Evolutionary conservation across 306 rosid species (phyloP), one percentile per base, ranked within the genome.

Genomic region (Citrullus mucosospermus): DNA sequence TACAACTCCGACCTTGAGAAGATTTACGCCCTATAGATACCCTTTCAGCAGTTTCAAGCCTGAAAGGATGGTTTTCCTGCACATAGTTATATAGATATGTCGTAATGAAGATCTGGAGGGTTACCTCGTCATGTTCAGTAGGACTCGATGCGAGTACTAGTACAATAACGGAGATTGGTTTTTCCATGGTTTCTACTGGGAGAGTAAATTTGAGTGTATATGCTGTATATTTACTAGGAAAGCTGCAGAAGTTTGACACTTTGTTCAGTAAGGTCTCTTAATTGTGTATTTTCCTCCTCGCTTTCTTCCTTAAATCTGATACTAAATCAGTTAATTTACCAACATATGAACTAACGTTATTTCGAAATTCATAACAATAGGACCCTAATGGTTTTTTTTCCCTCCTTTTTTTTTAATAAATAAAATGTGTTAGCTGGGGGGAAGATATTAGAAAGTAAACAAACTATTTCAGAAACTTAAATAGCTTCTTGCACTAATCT

Each of bases 1-100:
- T 88, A 88, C 59, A 84, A 92, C 82, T 94, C 99, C 11, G 97
- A 95, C 67, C 75, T 85, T 20, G 99, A 95, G 75, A 95, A 82
- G 84, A 92, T 95, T 34, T 91, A 84, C 79, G 99, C 99, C 28
- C 38, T 95, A 72, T 94, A 82, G 87, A 63, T 61, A 60, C 6
- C 58, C 43, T 62, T 30, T 60, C 55, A 44, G 76, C 76, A 71
- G 20, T 71, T 73, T 51, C 14, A 44, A 73, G 61, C 39, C 46
- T 51, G 77, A 46, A 72, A 73, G 28, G 61, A 30, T 30, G 44
- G 77, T 51, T 51, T 71, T 46, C 56, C 61, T 73, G 77, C 77
- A 73, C 51, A 76, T 76, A 75, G 48, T 20, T n/a, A 55, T 36
- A 56, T 75, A 75, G 50, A 75, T 75, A 51, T 75, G 18, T 32